Evolutionary conservation across 345 rosid genomes (phyloP).

Genomic region (Linum trigynum): DNA sequence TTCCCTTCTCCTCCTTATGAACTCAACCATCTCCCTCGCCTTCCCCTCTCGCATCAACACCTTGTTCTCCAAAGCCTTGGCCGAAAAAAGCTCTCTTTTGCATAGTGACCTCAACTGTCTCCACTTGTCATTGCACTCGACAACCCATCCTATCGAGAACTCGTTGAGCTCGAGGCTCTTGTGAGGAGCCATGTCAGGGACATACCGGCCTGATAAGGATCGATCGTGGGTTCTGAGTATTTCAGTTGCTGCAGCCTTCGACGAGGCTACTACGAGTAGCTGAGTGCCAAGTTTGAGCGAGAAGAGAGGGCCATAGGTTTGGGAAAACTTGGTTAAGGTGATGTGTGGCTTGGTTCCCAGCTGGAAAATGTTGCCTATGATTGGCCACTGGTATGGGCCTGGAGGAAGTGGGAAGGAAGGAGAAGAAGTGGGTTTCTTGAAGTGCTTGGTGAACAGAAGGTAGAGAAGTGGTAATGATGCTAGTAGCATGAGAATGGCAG

Average conservation of each 20-base stretch:
- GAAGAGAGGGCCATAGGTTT: constrained; percentile 25
- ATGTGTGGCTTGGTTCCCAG: constrained; percentile 23
- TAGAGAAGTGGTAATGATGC: constrained; percentile 5
- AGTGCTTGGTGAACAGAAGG: constrained; percentile 15
- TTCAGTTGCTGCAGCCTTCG: constrained; percentile 24
- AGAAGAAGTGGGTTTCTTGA: constrained; percentile 1
- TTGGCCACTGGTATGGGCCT: constrained; percentile 28
- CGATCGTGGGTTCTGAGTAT: constrained; percentile 27
- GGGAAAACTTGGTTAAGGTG: constrained; percentile 14
- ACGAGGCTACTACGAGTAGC: constrained; percentile 27
- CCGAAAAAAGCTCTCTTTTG: constrained; percentile 24
- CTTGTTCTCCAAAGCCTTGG: constrained; percentile 20
- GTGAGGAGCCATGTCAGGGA: constrained; percentile 24
- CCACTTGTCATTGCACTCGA: constrained; percentile 29
- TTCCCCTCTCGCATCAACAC: constrained; percentile 14
- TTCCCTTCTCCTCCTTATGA: constrained; percentile 23
- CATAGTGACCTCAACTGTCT: constrained; percentile 16
- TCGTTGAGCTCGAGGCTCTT: constrained; percentile 23
- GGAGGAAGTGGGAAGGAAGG: constrained; percentile 21
- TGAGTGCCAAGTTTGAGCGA: constrained; percentile 27
- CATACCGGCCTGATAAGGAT: constrained; percentile 26
- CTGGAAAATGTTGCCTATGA: constrained; percentile 30
- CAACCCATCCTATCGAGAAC: constrained; percentile 24
- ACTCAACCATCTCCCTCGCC: constrained; percentile 20
- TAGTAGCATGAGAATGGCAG: constrained; percentile 9